These are phyloP conservation scores for Coprinellus micaceus DNA, from an alignment of 768 basidiomycete species.

Conservation along the genomic window DNA sequence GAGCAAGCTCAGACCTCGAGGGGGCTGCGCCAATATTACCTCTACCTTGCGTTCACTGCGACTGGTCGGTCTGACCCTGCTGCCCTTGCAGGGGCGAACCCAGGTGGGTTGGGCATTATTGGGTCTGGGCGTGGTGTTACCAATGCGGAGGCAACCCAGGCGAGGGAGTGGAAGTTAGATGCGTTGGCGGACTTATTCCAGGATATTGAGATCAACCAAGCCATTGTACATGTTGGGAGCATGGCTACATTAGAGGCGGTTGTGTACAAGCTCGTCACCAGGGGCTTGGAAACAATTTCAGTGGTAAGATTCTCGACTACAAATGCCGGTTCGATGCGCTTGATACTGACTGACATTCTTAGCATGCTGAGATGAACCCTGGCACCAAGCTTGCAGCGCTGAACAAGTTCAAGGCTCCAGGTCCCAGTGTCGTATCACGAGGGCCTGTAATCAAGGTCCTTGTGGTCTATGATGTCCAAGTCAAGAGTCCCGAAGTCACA, in stretches of 20 bases:
- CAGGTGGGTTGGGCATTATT: conserved; percentile 79
- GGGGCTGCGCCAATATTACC: conserved; percentile 91
- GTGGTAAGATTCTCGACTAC: conserved; percentile 55
- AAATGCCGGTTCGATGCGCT: too few relatives aligned
- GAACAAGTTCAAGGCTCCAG: conserved; percentile 73
- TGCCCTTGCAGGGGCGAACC: conserved; percentile 33
- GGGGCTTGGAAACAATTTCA: conserved; percentile 84
- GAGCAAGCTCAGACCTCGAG: conserved; percentile 67
- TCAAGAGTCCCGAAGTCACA: conserved; percentile 85
- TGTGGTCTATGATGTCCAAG: conserved; percentile 90
- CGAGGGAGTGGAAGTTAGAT: conserved; percentile 93
- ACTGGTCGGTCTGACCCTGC: conserved; percentile 64
- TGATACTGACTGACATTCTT: too few relatives aligned
- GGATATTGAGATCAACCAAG: conserved; percentile 76
- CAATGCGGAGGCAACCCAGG: conserved; percentile 79
- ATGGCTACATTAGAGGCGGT: conserved; percentile 85
- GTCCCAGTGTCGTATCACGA: conserved; percentile 60
- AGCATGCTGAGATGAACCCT: conserved; percentile 94
- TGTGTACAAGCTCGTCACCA: conserved; percentile 82
- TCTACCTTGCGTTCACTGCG: conserved; percentile 93
- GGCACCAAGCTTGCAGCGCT: conserved; percentile 77
- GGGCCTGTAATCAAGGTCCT: conserved; percentile 63
- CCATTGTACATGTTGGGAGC: conserved; percentile 85
- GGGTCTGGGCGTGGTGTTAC: conserved; percentile 85
- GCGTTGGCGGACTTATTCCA: conserved; percentile 88